Conservation (phyloP, 2,329 filamentous ascomycete species). For the Fusarium anthophilum region DNA sequence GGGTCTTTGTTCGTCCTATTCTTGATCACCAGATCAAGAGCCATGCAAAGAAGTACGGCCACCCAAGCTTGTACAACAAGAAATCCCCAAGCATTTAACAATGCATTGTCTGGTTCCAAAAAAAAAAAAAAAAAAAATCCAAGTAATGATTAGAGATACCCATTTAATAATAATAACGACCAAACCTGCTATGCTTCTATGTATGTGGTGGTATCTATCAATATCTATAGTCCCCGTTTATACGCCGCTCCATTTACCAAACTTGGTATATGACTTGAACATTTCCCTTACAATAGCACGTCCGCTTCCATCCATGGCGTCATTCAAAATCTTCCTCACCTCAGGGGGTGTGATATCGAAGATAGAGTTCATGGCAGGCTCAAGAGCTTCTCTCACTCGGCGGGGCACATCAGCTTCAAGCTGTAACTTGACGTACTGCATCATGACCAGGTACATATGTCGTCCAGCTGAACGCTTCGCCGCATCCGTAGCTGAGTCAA, state of each 20-base stretch:
- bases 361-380: conserved; percentile 67
- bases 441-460: conserved; percentile 69
- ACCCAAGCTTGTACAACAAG: conserved; percentile 61
- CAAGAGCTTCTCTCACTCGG: conserved; percentile 63
- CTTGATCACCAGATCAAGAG: conserved; percentile 66
- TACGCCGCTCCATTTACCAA: conserved; percentile 71
- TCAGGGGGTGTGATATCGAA: conserved; percentile 67
- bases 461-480: conserved; percentile 69
- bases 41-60: conserved; percentile 66
- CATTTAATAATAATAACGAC: conserved; percentile 32
- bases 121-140: background rate
- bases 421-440: conserved; percentile 69
- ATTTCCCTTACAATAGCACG: conserved; percentile 67
- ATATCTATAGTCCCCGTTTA: conserved; percentile 43
- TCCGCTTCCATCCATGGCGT: conserved; percentile 67
- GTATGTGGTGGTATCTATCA: conserved; percentile 34
- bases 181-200: conserved; percentile 2
- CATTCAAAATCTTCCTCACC: conserved; percentile 65
- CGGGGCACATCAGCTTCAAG: conserved; percentile 63
- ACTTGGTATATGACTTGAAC: conserved; percentile 68
- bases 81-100: conserved; percentile 10
- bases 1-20: conserved; percentile 66
- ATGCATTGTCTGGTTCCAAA: background rate
- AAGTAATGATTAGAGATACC: conserved; percentile 26
- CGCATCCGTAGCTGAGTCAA: conserved; percentile 69